Evolutionary conservation across 805 yeast genomes (phyloP), one percentile per base, ranked within the genome.

Genomic region (Candida succiphila): DNA sequence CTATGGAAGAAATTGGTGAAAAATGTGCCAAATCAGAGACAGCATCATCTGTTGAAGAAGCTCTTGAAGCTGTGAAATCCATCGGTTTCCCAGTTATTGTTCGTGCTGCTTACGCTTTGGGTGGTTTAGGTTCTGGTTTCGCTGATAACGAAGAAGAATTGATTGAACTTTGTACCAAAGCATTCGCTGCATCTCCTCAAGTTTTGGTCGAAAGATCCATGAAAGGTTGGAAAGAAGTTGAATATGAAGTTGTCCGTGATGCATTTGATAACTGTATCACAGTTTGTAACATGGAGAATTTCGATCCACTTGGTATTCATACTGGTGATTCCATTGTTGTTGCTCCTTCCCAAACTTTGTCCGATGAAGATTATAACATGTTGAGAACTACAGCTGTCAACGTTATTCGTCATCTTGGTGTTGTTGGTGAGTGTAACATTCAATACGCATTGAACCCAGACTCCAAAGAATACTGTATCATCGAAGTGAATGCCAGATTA

Each of bases 171-270:
- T 87, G 96, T 67, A 75, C 76, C 53, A 78, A 82, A 56, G 96
- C 97, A 0, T 87, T 89, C 58, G 95, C 97, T 33, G 75, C 94
- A 20, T 81, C 95, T 37, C 96, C 98, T 10, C 98, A 89, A 66
- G 94, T 89, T 36, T 70, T 89, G 43, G 92, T 89, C 42, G 98
- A 89, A 68, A 77, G 78, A 56, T 86, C 96, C 30, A 84, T 89
- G 95, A 92, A 92, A 67, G 98, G 98, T 43, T 89, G 98, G 98
- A 89, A 89, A 61, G 98, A 89, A 66, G 83, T 89, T 49, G 98
- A 89, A 65, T 89, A 89, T 61, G 98, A 89, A 64, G 98, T 89
- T 60, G 98, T 89, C 35, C 86, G 98, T 61, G 98, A 89, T 64
- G 88, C 94, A 33, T 81, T 77, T 49, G 96, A 86, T 61, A 89